Percentiles rank a stretch among this genome's conserved stretches.
These are phyloP conservation scores for Starmerella vitae DNA, from an alignment of 805 yeast genomes.

Conservation along the genomic window DNA sequence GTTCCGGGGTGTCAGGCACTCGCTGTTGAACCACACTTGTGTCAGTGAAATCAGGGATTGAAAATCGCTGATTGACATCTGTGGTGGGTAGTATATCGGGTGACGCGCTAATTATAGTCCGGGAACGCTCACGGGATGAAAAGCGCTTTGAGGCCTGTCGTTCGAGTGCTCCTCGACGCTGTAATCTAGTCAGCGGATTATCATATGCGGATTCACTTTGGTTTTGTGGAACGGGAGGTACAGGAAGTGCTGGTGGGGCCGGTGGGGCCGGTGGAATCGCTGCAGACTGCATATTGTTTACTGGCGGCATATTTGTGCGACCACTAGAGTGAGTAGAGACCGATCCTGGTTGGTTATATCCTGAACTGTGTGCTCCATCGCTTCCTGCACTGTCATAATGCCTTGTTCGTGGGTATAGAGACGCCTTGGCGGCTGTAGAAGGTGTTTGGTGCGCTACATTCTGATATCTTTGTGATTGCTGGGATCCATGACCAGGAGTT, in stretches of 20 bases:
- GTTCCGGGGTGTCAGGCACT: constrained; percentile 5
- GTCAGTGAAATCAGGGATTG: constrained; percentile 19
- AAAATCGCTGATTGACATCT: constrained; percentile 14
- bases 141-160: constrained; percentile 88
- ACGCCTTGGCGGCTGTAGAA: background rate
- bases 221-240: background rate
- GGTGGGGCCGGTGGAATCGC: background rate
- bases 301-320: no score
- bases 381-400: background rate
- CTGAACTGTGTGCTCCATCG: background rate
- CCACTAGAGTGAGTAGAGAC: background rate
- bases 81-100: constrained; percentile 19
- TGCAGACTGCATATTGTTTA: background rate
- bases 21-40: constrained; percentile 9
- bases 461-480: background rate
- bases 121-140: constrained; percentile 85
- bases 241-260: background rate
- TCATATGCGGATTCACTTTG: constrained; percentile 4
- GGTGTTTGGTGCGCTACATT: background rate
- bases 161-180: constrained; percentile 69
- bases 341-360: background rate
- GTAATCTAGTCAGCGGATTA: constrained; percentile 65
- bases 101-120: constrained; percentile 29
- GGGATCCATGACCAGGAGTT: background rate
- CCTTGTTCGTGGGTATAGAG: background rate